Conservation (phyloP, 148 eudicot species). For the Limonium bicolor region DNA sequence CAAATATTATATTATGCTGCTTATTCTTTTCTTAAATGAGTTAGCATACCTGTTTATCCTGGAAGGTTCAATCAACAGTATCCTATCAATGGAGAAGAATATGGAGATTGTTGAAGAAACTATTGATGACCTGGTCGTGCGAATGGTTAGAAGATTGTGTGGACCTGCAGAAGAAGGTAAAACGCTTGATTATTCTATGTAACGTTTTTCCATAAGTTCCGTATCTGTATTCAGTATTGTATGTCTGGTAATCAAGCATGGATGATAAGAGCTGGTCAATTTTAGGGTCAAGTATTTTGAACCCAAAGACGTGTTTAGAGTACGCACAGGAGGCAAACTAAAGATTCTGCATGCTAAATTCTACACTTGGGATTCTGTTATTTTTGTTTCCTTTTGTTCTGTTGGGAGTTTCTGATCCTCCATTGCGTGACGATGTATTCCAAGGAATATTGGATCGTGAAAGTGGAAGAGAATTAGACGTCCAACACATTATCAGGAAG, state of each 20-base stretch:
- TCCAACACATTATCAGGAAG: conserved; percentile 64
- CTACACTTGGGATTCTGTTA: background rate
- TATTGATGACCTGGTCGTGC: conserved; percentile 50
- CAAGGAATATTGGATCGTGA: conserved; percentile 29
- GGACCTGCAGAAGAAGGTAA: conserved; percentile 49
- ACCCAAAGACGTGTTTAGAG: background rate
- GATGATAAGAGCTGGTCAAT: conserved; percentile 1
- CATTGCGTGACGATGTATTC: background rate
- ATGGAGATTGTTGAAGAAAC: conserved; percentile 37
- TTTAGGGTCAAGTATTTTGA: background rate
- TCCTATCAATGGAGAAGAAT: conserved; percentile 21
- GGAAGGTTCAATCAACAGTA: conserved; percentile 40
- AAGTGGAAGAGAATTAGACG: conserved; percentile 23
- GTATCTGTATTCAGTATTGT: background rate
- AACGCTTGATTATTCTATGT: background rate
- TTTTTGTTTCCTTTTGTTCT: background rate
- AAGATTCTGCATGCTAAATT: background rate
- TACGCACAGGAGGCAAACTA: background rate
- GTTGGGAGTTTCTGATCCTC: background rate
- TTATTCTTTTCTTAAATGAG: no score
- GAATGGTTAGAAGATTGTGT: conserved; percentile 53
- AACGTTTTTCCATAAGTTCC: background rate
- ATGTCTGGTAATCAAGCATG: background rate
- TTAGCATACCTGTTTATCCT: conserved; percentile 2
- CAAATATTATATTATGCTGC: no score